Conservation (phyloP, 2,329 filamentous ascomycete species). For the Cyanodermella asteris region DNA sequence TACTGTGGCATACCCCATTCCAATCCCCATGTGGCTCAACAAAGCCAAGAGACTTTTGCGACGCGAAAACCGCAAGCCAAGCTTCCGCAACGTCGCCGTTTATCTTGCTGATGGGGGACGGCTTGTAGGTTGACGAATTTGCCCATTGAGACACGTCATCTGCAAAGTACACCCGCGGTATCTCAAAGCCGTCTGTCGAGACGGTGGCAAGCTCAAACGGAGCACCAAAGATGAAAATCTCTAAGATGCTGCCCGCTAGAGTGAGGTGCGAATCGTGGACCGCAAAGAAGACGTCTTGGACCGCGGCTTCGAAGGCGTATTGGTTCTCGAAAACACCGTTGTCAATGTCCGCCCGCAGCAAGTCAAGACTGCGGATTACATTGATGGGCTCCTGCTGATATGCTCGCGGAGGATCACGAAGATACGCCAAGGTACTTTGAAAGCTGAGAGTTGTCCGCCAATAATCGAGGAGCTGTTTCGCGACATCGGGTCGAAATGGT, state of each 20-base stretch:
- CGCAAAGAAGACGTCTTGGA: conserved; percentile 14
- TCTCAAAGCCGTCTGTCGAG: conserved; percentile 13
- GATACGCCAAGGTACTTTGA: conserved; percentile 21
- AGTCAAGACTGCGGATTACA: conserved; percentile 12
- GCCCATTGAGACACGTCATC: conserved; percentile 7
- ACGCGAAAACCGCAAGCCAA: conserved; percentile 14
- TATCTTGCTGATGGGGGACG: conserved; percentile 13
- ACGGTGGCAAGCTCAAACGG: conserved; percentile 12
- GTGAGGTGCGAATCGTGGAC: conserved; percentile 17
- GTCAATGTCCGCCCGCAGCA: conserved; percentile 14
- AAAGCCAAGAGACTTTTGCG: conserved; percentile 14
- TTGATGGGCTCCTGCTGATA: conserved; percentile 21
- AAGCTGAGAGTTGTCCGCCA: conserved; percentile 23
- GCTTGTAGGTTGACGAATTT: conserved; percentile 7
- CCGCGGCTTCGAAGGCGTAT: conserved; percentile 17
- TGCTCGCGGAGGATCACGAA: conserved; percentile 18
- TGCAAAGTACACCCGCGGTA: conserved; percentile 14
- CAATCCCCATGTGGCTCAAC: conserved; percentile 22
- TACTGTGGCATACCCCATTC: too few species aligned
- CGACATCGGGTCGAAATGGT: conserved; percentile 23
- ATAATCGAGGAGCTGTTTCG: conserved; percentile 22
- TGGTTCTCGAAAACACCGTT: conserved; percentile 15
- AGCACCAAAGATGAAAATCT: conserved; percentile 14
- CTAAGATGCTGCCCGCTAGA: conserved; percentile 12
- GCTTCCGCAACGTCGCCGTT: conserved; percentile 12